These are phyloP conservation scores for Edaphochlamys debaryana DNA, from an alignment of 139 green algal genomes.

Conservation along the genomic window DNA sequence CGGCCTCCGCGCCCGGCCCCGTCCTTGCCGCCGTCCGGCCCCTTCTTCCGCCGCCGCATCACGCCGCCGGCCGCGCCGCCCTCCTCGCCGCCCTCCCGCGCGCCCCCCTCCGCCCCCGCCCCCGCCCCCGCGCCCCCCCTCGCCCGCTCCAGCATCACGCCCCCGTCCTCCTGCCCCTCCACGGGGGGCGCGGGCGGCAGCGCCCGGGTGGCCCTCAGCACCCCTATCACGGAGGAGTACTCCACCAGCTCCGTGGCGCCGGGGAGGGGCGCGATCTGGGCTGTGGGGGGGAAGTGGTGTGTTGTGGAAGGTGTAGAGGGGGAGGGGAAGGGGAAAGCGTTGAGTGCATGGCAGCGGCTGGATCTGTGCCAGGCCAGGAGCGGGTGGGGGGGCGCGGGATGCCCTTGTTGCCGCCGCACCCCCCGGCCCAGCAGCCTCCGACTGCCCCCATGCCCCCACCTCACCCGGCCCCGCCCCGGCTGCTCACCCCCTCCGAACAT, in stretches of 20 bases:
- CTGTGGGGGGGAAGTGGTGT: neutral
- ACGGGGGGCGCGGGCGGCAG: neutral
- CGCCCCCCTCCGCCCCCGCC: neutral
- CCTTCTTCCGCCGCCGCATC: too few relatives aligned
- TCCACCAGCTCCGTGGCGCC: constrained; percentile 20
- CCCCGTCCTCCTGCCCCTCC: neutral
- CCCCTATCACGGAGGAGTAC: constrained; percentile 21
- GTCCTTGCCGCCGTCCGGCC: neutral
- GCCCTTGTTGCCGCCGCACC: too few relatives aligned
- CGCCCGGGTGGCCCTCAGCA: constrained; percentile 16
- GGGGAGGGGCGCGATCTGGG: constrained; percentile 33
- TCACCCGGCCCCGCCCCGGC: too few relatives aligned
- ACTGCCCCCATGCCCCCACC: too few relatives aligned
- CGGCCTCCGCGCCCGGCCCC: neutral
- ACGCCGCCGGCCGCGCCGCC: too few relatives aligned
- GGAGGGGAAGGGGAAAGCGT: too few relatives aligned
- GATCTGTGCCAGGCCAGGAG: too few relatives aligned
- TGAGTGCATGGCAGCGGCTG: too few relatives aligned
- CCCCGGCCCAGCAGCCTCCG: too few relatives aligned
- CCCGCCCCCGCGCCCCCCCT: neutral
- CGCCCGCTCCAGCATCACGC: neutral
- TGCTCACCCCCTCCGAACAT: constrained; percentile 28
- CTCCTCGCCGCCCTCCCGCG: neutral
- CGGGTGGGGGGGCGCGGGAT: too few relatives aligned
- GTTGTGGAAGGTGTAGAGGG: neutral